Base-by-base conservation (phyloP, 164 flowering plant genomes). In the Malania oleifera region DNA sequence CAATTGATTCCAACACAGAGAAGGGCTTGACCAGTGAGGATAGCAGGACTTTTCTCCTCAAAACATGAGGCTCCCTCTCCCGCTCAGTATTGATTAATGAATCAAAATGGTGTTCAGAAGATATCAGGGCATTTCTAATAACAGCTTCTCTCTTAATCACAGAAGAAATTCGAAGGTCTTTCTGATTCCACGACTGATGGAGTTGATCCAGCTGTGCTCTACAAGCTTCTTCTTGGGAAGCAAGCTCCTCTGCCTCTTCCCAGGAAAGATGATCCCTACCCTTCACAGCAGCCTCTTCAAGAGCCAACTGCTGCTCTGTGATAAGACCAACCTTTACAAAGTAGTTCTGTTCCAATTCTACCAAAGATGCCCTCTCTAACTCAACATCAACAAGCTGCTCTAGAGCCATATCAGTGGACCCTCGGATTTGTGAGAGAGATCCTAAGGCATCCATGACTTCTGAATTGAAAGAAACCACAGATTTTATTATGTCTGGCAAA, bases 241-340 rank as follows among this genome's bases (percentile, higher is more conserved):
- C 96, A 67, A 93, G 84, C 69, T 93, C 98, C 70, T 93, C 98
- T 28, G 98, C 95, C 62, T 93, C 98, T 73, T 93, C 98, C 98
- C 98, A 93, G 12, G 98, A 93, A 19, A 93, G 78, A 71, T 87
- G 83, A 68, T 93, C 98, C 65, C 98, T 76, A 47, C 96, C 89
- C 67, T 84, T 81, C 48, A 77, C 64, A 65, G 98, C 83, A 70
- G 97, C 97, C 72, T 89, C 98, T 79, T 87, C 82, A 60, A 93
- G 89, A 70, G 92, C 92, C 78, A 86, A 73, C 70, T 89, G 98
- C 73, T 77, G 81, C 71, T 89, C 97, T 23, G 97, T 87, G 26
- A 89, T 87, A 60, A 72, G 79, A 48, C 92, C 91, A 77, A 93
- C 97, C 70, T 86, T 81, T 19, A 81, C 73, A 76, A 82, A 90